phyloP scores from a whole-genome alignment of 2,329 filamentous ascomycete species.

The Ophiocordyceps sinensis region DNA sequence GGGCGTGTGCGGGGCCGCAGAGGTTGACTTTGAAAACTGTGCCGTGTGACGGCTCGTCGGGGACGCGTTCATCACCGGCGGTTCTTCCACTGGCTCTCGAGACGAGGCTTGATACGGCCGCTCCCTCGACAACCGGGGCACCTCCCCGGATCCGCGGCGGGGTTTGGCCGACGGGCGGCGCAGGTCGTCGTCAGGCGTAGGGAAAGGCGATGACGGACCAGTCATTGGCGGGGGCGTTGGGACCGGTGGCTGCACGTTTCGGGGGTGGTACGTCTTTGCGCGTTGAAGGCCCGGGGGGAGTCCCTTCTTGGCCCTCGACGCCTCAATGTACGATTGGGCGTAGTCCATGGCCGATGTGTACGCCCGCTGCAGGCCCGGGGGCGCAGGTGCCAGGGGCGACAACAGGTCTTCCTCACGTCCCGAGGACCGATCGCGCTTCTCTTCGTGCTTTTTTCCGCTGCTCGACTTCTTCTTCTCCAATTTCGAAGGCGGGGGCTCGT shows the following conservation, averaged over 20 bases:
- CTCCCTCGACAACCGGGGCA: constrained; percentile 9
- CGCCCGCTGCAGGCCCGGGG: constrained; percentile 10
- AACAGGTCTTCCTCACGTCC: constrained; percentile 14
- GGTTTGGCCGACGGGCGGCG: constrained; percentile 18
- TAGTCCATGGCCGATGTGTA: constrained; percentile 7
- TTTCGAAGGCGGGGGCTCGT: constrained; percentile 13
- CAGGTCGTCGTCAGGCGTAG: constrained; percentile 14
- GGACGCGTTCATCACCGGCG: constrained; percentile 13
- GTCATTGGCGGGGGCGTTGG: constrained; percentile 20
- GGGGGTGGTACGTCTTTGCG: constrained; percentile 9
- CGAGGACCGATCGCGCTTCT: constrained; percentile 19
- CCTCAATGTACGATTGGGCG: constrained; percentile 16
- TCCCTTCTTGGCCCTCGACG: constrained; percentile 8
- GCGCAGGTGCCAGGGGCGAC: constrained; percentile 6
- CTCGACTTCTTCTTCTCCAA: constrained; percentile 23
- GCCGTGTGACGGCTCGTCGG: constrained; percentile 15
- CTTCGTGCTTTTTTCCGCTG: constrained; percentile 22
- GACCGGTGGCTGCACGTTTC: constrained; percentile 14
- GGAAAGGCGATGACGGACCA: constrained; percentile 12
- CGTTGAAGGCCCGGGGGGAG: constrained; percentile 6
- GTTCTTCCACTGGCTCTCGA: constrained; percentile 16
- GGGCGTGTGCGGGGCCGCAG: constrained; percentile 10
- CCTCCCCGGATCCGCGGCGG: constrained; percentile 19
- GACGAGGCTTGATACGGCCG: constrained; percentile 17
- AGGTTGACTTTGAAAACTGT: constrained; percentile 12